Evolutionary conservation across 2,329 filamentous ascomycete species (phyloP).

Genomic region (Zasmidium cellare): DNA sequence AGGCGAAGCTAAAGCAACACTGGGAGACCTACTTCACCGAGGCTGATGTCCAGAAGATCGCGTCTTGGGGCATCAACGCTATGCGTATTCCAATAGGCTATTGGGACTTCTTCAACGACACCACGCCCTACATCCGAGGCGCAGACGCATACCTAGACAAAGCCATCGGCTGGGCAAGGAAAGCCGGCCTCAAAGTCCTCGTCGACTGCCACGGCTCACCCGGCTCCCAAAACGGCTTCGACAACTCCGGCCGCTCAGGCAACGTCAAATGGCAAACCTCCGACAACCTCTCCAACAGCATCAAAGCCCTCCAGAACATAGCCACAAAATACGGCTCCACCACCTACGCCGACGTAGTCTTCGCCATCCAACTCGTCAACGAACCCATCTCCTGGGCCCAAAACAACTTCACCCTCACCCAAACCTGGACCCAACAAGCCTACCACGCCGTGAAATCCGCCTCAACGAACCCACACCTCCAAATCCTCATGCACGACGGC

Average conservation of each 20-base stretch:
- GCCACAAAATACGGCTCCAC: conserved; percentile 42
- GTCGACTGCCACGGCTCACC: conserved; percentile 55
- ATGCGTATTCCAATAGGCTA: conserved; percentile 55
- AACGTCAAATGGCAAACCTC: conserved; percentile 30
- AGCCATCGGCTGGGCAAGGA: conserved; percentile 51
- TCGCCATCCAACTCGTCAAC: conserved; percentile 46
- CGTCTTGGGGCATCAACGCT: conserved; percentile 37
- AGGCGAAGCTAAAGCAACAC: conserved; percentile 31
- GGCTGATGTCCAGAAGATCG: conserved; percentile 42
- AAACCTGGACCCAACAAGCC: conserved; percentile 38
- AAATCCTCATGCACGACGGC: conserved; percentile 43
- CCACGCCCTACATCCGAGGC: conserved; percentile 46
- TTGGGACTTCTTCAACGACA: conserved; percentile 50
- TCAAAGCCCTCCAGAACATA: conserved; percentile 41
- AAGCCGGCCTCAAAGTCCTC: conserved; percentile 47
- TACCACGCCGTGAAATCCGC: conserved; percentile 35
- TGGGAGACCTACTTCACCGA: conserved; percentile 42
- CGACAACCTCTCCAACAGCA: conserved; percentile 36
- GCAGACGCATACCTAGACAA: conserved; percentile 49
- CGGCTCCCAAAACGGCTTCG: conserved; percentile 53
- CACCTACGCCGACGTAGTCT: conserved; percentile 44
- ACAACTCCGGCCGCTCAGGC: conserved; percentile 31
- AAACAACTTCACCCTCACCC: conserved; percentile 38
- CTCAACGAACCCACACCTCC: conserved; percentile 35
- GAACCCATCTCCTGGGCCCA: conserved; percentile 41